Base-by-base conservation (phyloP, 768 basidiomycete species). In the Dictyophora rubrovolvata region DNA sequence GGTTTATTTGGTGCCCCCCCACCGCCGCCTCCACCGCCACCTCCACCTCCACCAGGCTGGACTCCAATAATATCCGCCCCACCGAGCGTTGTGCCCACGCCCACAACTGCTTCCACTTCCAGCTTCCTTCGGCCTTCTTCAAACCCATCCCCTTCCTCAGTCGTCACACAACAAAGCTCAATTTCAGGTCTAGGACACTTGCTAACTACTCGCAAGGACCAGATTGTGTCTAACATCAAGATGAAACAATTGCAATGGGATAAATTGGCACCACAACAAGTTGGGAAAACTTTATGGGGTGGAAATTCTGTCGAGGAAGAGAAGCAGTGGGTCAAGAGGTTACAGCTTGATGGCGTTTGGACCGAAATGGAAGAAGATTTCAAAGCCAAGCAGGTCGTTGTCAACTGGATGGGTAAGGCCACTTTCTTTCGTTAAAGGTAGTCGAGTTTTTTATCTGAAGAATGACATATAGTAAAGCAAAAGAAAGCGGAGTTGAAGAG, bases 161-260 rank as follows among this genome's bases (percentile, higher is more conserved):
- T 9, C 42, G n/a, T 12, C 2, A 14, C 42, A 12, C 84, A 84
- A 22, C 75, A 52, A 23, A 59, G 57, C 22, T 51, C 57, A 8
- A 70, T 77, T 20, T 37, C 60, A 14, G 53, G 53, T n/a, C 67
- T 87, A 51, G 78, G 75, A 63, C 75, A 76, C 33, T 70, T 85
- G 63, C 68, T 84, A 18, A 77, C 78, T 52, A 76, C 78, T 49
- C 87, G 92, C 53, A 97, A 97, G 71, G 90, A 92, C 66, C 78
- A 83, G 2, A 79, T 93, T 48, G 86, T 89, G 34, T 89, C 94
- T 1, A 85, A 80, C 61, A 88, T 83, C 36, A 93, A 93, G 78
- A 93, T 97, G 89, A 97, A 97, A 69, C 93, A 97, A 69, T 75
- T 99, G 57, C 94, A 97, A 68, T 99, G 95, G 95, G 94, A 97